Evolutionary conservation across 108 stramenopile species (phyloP).

Genomic region (Aurantiochytrium sp.): DNA sequence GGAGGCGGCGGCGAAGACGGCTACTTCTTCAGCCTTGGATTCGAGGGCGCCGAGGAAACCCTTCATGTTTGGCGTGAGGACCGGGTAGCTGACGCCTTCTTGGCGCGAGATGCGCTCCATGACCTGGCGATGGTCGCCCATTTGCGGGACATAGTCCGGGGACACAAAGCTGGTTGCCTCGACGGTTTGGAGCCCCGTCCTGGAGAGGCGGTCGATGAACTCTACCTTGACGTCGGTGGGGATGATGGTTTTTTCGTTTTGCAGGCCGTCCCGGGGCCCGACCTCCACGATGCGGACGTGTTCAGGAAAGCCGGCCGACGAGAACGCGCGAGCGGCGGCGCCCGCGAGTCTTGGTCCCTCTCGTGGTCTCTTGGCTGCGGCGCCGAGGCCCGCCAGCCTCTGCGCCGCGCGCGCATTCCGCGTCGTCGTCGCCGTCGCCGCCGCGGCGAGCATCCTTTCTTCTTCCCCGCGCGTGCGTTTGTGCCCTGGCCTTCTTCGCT

Average conservation of each 20-base stretch:
- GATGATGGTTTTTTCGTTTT: conserved; percentile 28
- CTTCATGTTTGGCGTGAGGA: conserved; percentile 65
- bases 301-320: not conserved
- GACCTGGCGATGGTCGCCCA: conserved; percentile 63
- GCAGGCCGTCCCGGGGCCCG: conserved; percentile 64
- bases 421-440: too few species aligned
- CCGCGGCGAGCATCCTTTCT: too few species aligned
- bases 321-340: not conserved
- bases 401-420: too few species aligned
- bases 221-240: conserved; percentile 53
- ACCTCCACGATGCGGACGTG: conserved; percentile 34
- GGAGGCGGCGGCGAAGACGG: conserved; percentile 74
- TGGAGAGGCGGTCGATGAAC: conserved; percentile 45
- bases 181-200: conserved; percentile 57
- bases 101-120: conserved; percentile 32
- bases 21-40: conserved; percentile 56
- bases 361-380: too few species aligned
- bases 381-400: too few species aligned
- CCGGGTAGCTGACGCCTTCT: conserved; percentile 32
- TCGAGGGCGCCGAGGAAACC: conserved; percentile 57
- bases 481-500: too few species aligned
- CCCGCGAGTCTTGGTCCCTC: too few species aligned
- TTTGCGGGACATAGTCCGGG: conserved; percentile 77
- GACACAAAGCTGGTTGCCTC: conserved; percentile 75
- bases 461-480: too few species aligned